Evolutionary conservation across 352 stramenopile genomes (phyloP).

Genomic region (Aphanomyces euteiches): DNA sequence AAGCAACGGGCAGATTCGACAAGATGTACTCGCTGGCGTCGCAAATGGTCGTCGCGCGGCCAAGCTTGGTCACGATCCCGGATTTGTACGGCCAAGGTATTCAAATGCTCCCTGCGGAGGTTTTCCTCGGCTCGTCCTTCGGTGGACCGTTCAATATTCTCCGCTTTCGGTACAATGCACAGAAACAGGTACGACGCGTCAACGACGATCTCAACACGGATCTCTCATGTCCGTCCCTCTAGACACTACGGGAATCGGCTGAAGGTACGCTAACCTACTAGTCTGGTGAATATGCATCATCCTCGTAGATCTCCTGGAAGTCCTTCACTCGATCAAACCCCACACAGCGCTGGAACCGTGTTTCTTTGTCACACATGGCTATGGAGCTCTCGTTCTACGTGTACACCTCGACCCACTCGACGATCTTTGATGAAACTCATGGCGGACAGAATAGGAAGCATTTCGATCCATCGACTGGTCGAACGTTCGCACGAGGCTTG

Average conservation of each 20-base stretch:
- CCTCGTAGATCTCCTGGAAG: conserved; percentile 40
- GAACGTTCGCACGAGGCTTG: conserved; percentile 61
- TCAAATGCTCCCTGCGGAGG: conserved; percentile 49
- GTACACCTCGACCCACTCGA: conserved; percentile 29
- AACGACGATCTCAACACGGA: neutral
- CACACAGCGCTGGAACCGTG: conserved; percentile 52
- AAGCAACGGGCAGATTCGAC: too few species aligned
- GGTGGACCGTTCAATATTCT: conserved; percentile 43
- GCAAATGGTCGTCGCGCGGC: conserved; percentile 43
- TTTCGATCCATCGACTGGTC: conserved; percentile 72
- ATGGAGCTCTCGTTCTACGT: conserved; percentile 61
- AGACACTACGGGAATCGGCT: conserved; percentile 42
- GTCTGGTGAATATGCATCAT: neutral
- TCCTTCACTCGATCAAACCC: conserved; percentile 58
- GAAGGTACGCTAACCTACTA: conserved; percentile 35
- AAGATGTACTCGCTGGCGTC: conserved; percentile 7
- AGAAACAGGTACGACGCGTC: conserved; percentile 38
- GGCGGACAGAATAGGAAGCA: conserved; percentile 44
- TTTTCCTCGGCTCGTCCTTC: conserved; percentile 37
- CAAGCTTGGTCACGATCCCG: conserved; percentile 61
- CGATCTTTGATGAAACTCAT: neutral
- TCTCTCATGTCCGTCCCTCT: neutral
- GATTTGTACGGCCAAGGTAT: conserved; percentile 51
- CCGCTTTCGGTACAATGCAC: conserved; percentile 48
- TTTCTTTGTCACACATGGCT: conserved; percentile 72